Evolutionary conservation across 202 grass and related monocot genomes (phyloP), one percentile per base, ranked within the genome.

Genomic region (Miscanthus sacchariflorus): DNA sequence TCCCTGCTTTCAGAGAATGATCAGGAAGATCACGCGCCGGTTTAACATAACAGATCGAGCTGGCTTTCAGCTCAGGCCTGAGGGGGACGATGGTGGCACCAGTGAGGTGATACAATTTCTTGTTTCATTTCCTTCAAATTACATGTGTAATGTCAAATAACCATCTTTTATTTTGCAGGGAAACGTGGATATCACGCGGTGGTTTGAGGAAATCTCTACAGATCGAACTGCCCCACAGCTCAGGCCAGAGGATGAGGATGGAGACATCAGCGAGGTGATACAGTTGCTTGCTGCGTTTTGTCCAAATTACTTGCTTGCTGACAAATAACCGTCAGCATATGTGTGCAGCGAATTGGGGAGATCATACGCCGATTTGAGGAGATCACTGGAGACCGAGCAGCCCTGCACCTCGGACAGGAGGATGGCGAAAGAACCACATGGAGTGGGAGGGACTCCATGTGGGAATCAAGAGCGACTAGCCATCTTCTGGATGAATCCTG

Each of bases 331-430:
- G 21, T 38, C 2, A 28, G 5, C 18, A 12, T 5, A 69, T 58
- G 21, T 15, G 46, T 27, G 10, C 71, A 93, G 77, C 46, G 74
- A 59, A 83, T 87, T 30, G 46, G 36, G 70, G 24, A 91, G 13
- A 88, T 91, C 40, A 80, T 18, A 39, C 12, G 7, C 17, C 52
- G 11, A 13, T 91, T 88, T 15, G 74, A 88, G 48, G 85, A 85
- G 14, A 81, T 91, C 24, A 42, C 30, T 15, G 81, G 68, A 58
- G 85, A 88, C 11, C 72, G 90, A 39, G 76, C 67, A 1, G 76
- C 75, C 17, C 44, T 88, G 11, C 86, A 75, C 2, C 69, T 91
- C 2, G 44, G 73, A 46, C 18, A 30, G 7, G 81, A 84, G 9
- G 81, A 85, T 50, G 90, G 74, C 1, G 12, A 59, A 27, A 86